Evolutionary conservation across 2,329 filamentous ascomycete species (phyloP).

Genomic region (Aspergillus flavus): DNA sequence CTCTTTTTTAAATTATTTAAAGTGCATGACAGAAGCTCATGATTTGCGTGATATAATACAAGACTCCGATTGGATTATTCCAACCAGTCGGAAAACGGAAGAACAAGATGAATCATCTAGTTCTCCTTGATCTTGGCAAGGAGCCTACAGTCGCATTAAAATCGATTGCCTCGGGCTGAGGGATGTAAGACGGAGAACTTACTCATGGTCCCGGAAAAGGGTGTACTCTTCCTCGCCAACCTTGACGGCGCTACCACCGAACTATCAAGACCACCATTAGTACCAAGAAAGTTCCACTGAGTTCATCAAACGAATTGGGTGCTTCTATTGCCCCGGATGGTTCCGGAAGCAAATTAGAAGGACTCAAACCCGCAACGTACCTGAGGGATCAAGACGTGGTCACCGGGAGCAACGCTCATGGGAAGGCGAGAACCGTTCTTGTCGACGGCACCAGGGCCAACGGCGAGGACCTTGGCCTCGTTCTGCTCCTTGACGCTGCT

Average conservation of each 20-base stretch:
- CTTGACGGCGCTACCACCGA: conserved; percentile 92
- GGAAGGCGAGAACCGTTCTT: conserved; percentile 85
- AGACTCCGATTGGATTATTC: conserved; percentile 23
- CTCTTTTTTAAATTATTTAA: conserved; percentile 26
- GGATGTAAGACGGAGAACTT: conserved; percentile 50
- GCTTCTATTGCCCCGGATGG: not conserved
- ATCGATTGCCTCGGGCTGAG: not conserved
- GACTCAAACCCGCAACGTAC: conserved; percentile 53
- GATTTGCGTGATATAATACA: conserved; percentile 40
- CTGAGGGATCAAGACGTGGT: conserved; percentile 94
- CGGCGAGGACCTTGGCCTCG: conserved; percentile 93
- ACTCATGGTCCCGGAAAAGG: conserved; percentile 98
- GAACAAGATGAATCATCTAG: conserved; percentile 17
- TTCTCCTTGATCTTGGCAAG: conserved; percentile 97
- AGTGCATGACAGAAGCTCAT: conserved; percentile 29
- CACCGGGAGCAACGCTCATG: conserved; percentile 79
- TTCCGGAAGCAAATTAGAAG: conserved; percentile 10
- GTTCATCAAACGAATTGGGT: not conserved
- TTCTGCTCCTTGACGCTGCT: conserved; percentile 97
- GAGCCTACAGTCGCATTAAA: conserved; percentile 62
- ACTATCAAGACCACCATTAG: conserved; percentile 57
- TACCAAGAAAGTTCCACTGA: not conserved
- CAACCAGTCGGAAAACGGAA: conserved; percentile 21
- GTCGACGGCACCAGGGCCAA: conserved; percentile 85
- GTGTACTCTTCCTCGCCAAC: conserved; percentile 96